A percentile compares a stretch with the other conserved stretches of the same genome.
Conservation (phyloP, 2,329 filamentous ascomycete genomes). For the Didymella sp. region DNA sequence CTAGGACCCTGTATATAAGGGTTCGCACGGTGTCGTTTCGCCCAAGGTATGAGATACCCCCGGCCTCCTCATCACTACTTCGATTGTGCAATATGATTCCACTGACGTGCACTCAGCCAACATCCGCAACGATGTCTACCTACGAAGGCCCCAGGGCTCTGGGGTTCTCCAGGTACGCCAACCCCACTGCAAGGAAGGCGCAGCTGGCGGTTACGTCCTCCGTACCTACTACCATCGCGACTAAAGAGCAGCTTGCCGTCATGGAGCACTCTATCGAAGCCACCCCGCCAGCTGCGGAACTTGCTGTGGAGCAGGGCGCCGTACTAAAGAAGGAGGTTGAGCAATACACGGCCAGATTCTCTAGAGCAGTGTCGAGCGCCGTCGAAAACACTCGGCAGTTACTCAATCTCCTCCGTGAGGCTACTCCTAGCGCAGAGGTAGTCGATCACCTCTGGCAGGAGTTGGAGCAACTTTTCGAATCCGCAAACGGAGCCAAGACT, state of each 20-base stretch:
- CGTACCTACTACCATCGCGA: slow-evolving; percentile 29
- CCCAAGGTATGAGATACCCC: background rate
- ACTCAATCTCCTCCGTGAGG: slow-evolving; percentile 33
- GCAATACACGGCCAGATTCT: slow-evolving; percentile 26
- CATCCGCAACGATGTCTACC: background rate
- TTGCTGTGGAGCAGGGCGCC: slow-evolving; percentile 32
- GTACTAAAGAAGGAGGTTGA: slow-evolving; percentile 33
- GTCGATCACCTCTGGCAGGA: slow-evolving; percentile 36
- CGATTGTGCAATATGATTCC: background rate
- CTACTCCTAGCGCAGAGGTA: slow-evolving; percentile 21
- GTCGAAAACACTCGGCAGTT: slow-evolving; percentile 31
- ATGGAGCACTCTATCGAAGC: background rate
- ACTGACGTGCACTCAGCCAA: background rate
- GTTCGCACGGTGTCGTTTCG: background rate
- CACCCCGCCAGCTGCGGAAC: slow-evolving; percentile 22
- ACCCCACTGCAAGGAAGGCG: slow-evolving; percentile 12
- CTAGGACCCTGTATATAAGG: background rate
- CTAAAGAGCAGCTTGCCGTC: slow-evolving; percentile 37
- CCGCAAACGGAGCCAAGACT: slow-evolving; percentile 26
- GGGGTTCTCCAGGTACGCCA: slow-evolving; percentile 31
- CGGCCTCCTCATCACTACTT: background rate
- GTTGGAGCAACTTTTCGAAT: slow-evolving; percentile 35
- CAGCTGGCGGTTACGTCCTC: slow-evolving; percentile 17
- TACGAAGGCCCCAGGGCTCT: slow-evolving; percentile 24
- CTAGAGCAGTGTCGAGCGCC: slow-evolving; percentile 26